Base-by-base conservation (phyloP, 768 basidiomycete species). In the Rhizopogon roseolus region DNA sequence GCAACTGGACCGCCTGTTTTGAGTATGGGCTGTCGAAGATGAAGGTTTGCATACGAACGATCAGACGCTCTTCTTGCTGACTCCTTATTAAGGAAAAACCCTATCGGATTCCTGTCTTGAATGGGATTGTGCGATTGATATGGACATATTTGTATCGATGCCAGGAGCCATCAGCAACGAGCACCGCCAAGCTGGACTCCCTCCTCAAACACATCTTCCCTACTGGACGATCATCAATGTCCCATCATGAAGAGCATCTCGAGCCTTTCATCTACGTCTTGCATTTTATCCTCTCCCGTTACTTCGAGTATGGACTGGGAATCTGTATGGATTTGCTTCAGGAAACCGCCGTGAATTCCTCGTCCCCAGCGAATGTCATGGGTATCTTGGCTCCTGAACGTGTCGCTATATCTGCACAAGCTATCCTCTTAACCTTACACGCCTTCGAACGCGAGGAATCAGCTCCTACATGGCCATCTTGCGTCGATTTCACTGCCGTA, bases 121-220 rank as follows among this genome's bases (percentile, higher is more conserved):
- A 94, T 59, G 90, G 90, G 11, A 81, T 90, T 53, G 66, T 93
- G 57, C 84, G 95, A 8, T 69, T 97, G 40, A 71, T 94, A 34
- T 98, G 94, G 95, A 91, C 93, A 2, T 98, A 97, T 67, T 76
- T 97, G n/a, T 95, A 92, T 64, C 86, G 95, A 14, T 95, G 93
- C 64, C 85, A 88, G 58, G 95, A 98, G 67, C 79, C 88, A 5
- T 73, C 82, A 2, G 89, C 93, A 0, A 86, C 89, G 3, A 85
- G 84, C n/a, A 82, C 84, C n/a, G 72, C 82, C 28, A 92, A 87
- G 63, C 70, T 98, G 39, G 93, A 97, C 57, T 71, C 69, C 0
- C 62, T 95, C 38, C 64, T 90, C 48, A 90, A 85, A 60, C 75
- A 84, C 49, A 86, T 95, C 67, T 92, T 94, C 65, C 92, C 94